These are phyloP conservation scores for Lipomyces orientalis DNA, from an alignment of 805 yeast genomes.

Conservation along the genomic window DNA sequence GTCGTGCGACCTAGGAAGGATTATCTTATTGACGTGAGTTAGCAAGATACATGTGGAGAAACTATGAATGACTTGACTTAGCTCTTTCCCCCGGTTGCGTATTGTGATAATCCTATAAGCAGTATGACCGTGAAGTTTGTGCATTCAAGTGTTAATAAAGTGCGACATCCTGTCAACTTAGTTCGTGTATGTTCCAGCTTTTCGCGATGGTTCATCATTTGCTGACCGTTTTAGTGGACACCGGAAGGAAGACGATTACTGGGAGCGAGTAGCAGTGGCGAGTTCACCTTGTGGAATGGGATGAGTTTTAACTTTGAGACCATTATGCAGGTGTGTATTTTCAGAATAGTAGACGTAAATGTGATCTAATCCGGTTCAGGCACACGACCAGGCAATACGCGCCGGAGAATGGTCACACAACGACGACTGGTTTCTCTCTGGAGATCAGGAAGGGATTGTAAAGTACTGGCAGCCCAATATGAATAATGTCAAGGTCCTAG, in stretches of 20 bases:
- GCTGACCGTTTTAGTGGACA: slow-evolving; percentile 68
- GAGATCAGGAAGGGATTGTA: slow-evolving; percentile 88
- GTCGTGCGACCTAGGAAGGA: slow-evolving; percentile 65
- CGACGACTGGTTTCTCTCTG: slow-evolving; percentile 93
- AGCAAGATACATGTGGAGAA: background rate
- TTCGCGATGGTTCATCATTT: slow-evolving; percentile 64
- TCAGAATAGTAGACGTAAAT: background rate
- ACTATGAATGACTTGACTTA: background rate
- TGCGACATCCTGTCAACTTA: slow-evolving; percentile 67
- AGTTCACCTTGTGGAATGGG: slow-evolving; percentile 96
- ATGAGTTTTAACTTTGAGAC: slow-evolving; percentile 94
- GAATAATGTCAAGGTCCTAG: slow-evolving; percentile 85
- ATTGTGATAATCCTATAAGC: slow-evolving; percentile 56
- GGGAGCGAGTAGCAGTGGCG: slow-evolving; percentile 92
- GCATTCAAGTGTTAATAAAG: slow-evolving; percentile 88
- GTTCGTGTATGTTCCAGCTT: slow-evolving; percentile 27
- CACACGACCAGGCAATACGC: slow-evolving; percentile 90
- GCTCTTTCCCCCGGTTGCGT: slow-evolving; percentile 69
- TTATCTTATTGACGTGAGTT: slow-evolving; percentile 53
- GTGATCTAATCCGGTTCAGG: slow-evolving; percentile 44
- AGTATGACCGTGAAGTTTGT: slow-evolving; percentile 82
- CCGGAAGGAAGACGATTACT: slow-evolving; percentile 92
- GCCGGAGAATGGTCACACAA: slow-evolving; percentile 81
- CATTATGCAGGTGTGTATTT: slow-evolving; percentile 70
- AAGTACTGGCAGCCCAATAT: slow-evolving; percentile 99